Evolutionary conservation across 306 rosid species (phyloP), one percentile per base, ranked within the genome.

Genomic region (Argentina anserina): DNA sequence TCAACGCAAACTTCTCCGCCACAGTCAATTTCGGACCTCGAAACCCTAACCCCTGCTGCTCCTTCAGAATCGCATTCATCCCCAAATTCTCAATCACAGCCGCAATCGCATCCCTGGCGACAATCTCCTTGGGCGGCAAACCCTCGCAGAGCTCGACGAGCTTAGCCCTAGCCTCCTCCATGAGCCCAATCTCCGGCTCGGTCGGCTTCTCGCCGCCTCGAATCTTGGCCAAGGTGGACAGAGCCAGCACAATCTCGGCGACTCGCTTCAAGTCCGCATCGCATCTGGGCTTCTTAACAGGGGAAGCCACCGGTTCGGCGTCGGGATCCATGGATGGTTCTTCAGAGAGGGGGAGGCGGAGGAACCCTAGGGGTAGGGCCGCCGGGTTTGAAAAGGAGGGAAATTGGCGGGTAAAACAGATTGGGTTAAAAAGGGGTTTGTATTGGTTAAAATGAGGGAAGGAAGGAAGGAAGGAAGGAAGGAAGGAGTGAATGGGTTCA

Each of bases 21-120:
- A 94, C 86, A 0, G 97, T 85, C 89, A 91, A 74, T 80, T 83
- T 90, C 0, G 97, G 90, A 14, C 86, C 71, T 17, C 90, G 84
- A 79, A 89, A 88, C 89, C 99, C 99, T 88, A 89, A 82, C 73
- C 84, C 84, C 77, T 91, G 97, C 77, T 91, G 97, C 36, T 94
- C 99, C 75, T 73, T 90, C 7, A 75, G 34, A 79, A 84, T 89
- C 7, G 71, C 81, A 77, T 88, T 82, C 45, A 94, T 87, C n/a
- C 96, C 99, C 53, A 90, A 86, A 84, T 94, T 93, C 74, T 94
- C 96, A 17, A 94, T 87, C 3, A 91, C 88, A 15, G 89, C 71
- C 42, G 85, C 86, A 76, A 94, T 72, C n/a, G 90, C 87, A 39
- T 94, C 99, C 74, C 81, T 77, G 0, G 82, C 90, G 6, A 89